These are phyloP conservation scores for Sugiyamaella xylanicola DNA, from an alignment of 1,139 yeast species.

Conservation along the genomic window DNA sequence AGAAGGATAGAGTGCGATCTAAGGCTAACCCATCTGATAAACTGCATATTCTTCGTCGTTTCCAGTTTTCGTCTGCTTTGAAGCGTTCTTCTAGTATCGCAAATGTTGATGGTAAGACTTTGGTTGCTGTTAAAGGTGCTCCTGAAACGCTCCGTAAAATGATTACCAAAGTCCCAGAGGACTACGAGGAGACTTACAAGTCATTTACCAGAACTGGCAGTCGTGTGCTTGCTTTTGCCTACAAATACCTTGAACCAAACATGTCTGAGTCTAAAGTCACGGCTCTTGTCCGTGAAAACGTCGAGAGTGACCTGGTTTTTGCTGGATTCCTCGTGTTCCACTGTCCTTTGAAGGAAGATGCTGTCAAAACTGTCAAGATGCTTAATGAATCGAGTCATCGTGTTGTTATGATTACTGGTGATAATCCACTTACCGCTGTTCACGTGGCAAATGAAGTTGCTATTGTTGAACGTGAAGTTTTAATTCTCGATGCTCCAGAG, in stretches of 20 bases:
- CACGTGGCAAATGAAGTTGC: constrained; percentile 95
- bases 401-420: constrained; percentile 95
- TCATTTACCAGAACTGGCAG: constrained; percentile 94
- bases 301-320: constrained; percentile 74
- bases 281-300: constrained; percentile 65
- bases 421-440: constrained; percentile 96
- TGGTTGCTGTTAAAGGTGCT: constrained; percentile 96
- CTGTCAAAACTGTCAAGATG: constrained; percentile 86
- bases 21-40: constrained; percentile 42
- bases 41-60: constrained; percentile 81
- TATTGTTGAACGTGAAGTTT: constrained; percentile 77
- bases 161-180: constrained; percentile 69
- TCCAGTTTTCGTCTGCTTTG: constrained; percentile 94
- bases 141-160: constrained; percentile 94
- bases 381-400: constrained; percentile 94
- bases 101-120: constrained; percentile 54
- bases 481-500: constrained; percentile 86
- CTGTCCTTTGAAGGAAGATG: constrained; percentile 94
- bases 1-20: constrained; percentile 53
- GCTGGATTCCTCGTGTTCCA: constrained; percentile 97
- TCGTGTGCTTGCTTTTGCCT: constrained; percentile 92
- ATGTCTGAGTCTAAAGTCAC: constrained; percentile 52
- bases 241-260: constrained; percentile 64
- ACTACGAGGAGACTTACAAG: constrained; percentile 84
- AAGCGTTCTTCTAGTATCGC: constrained; percentile 94